A percentile compares a stretch with the other conserved stretches of the same genome.
Conservation (phyloP, 2,329 filamentous ascomycete species). For the Colletotrichum sp. region DNA sequence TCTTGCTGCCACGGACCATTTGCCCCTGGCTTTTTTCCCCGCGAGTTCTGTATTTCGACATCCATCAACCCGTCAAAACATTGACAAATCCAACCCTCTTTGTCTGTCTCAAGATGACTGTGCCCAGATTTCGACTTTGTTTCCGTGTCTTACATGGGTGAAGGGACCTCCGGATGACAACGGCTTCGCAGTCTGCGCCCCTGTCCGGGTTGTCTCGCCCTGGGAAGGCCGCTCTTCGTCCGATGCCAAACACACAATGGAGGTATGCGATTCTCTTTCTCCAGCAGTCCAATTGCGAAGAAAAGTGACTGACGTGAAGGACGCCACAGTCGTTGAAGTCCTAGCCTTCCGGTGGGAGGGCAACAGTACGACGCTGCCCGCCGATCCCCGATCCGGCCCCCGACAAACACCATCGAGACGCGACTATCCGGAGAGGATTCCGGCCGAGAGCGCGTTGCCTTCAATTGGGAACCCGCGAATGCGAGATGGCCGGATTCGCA, state of each 20-base stretch:
- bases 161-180: neutral
- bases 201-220: neutral
- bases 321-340: neutral
- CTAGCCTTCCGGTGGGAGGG: neutral
- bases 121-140: neutral
- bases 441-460: neutral
- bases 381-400: neutral
- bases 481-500: neutral
- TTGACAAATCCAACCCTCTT: neutral
- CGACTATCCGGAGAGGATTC: neutral
- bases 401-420: neutral
- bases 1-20: neutral
- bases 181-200: neutral
- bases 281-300: neutral
- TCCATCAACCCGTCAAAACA: neutral
- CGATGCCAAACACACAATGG: neutral
- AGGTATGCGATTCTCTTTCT: neutral
- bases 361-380: too few relatives aligned
- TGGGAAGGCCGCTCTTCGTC: neutral
- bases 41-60: neutral
- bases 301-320: neutral
- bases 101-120: neutral
- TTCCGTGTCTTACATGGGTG: neutral
- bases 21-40: neutral
- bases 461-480: neutral